Evolutionary conservation across 768 basidiomycete species (phyloP).

Genomic region (Mycena venus): DNA sequence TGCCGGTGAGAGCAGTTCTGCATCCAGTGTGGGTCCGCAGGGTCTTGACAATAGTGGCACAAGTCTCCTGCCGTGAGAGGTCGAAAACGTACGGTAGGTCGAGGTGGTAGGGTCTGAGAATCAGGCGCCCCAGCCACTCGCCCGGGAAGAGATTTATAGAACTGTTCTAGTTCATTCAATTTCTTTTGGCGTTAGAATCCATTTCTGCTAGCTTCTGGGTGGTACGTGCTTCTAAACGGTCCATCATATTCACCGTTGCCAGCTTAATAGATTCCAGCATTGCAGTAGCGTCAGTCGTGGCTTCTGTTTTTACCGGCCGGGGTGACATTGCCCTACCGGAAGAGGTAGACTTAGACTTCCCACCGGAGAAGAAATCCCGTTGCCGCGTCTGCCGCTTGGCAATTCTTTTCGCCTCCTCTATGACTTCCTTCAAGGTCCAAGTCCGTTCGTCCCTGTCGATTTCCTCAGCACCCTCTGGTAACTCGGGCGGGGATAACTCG

Average conservation of each 20-base stretch:
- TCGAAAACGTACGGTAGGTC: background rate
- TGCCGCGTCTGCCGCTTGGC: background rate
- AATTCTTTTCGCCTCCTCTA: background rate
- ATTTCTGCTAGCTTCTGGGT: background rate
- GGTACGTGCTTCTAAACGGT: background rate
- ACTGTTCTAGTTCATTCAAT: background rate
- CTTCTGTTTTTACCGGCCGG: background rate
- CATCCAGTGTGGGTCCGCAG: background rate
- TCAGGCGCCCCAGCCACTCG: background rate
- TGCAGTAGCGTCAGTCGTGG: background rate
- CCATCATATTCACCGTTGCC: background rate
- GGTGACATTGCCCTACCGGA: no score
- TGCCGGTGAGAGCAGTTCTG: background rate
- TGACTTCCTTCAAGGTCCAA: background rate
- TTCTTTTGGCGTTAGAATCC: background rate
- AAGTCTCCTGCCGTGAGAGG: background rate
- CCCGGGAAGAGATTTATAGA: conserved; percentile 4
- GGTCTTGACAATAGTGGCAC: background rate
- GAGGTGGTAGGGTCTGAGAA: background rate
- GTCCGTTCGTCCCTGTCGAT: background rate
- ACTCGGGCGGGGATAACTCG: background rate
- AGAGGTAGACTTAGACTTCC: background rate
- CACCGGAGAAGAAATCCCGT: background rate
- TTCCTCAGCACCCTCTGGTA: background rate
- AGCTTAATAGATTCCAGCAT: conserved; percentile 5